A percentile compares a stretch with the other conserved stretches of the same genome.
phyloP scores from a whole-genome alignment of 495 filamentous ascomycete genomes.

The Penicillium steckii region DNA sequence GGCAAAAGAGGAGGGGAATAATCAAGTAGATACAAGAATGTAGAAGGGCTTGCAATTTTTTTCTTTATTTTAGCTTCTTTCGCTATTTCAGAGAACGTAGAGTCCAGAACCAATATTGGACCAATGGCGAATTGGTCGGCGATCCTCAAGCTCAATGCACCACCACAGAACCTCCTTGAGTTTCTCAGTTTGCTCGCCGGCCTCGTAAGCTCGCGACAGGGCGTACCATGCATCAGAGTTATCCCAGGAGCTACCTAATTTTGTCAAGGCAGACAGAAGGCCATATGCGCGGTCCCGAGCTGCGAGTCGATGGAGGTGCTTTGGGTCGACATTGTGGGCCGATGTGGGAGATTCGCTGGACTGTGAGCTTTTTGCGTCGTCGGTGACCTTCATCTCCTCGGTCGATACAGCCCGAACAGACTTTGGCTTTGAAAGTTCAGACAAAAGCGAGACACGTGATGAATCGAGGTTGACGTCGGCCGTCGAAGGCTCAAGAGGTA shows the following conservation, averaged over 20 bases:
- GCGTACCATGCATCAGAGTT: slow-evolving; percentile 91
- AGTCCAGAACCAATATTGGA: slow-evolving; percentile 46
- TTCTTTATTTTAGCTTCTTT: too few species aligned
- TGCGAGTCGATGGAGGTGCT: slow-evolving; percentile 71
- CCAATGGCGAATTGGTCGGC: slow-evolving; percentile 48
- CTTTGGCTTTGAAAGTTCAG: slow-evolving; percentile 20
- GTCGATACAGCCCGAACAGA: slow-evolving; percentile 20
- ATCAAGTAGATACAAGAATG: slow-evolving; percentile 32
- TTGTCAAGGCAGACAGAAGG: slow-evolving; percentile 76
- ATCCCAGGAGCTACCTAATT: slow-evolving; percentile 87
- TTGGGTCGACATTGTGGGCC: slow-evolving; percentile 45
- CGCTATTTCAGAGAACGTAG: slow-evolving; percentile 38
- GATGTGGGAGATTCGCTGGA: slow-evolving; percentile 8
- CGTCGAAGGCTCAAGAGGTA: slow-evolving; percentile 41
- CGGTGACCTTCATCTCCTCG: slow-evolving; percentile 21
- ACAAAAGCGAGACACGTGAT: slow-evolving; percentile 26
- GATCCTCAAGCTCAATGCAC: slow-evolving; percentile 64
- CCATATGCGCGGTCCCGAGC: slow-evolving; percentile 84
- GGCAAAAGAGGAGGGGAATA: slow-evolving; percentile 7
- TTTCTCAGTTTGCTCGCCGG: slow-evolving; percentile 77
- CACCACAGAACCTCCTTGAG: slow-evolving; percentile 74
- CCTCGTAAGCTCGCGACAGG: slow-evolving; percentile 81
- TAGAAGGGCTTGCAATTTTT: slow-evolving; percentile 8
- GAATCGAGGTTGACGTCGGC: slow-evolving; percentile 30
- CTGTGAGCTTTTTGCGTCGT: slow-evolving; percentile 8